phyloP scores from a whole-genome alignment of 2,329 filamentous ascomycete species.

The Penicillium oxalicum region DNA sequence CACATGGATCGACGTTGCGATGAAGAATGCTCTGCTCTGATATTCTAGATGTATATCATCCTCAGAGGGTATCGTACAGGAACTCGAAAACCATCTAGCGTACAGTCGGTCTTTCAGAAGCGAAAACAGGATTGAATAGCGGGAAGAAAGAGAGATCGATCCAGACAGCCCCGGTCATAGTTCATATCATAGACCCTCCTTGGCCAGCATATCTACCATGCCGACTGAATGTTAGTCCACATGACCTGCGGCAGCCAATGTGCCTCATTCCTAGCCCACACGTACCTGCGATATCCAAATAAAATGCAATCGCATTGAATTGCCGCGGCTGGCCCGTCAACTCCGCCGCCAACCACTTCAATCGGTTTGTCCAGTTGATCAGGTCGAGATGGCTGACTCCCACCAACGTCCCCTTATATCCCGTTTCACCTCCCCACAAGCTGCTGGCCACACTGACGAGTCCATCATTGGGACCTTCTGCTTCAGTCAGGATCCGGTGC shows the following conservation, averaged over 20 bases:
- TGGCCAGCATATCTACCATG: conserved; percentile 58
- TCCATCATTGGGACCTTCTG: conserved; percentile 58
- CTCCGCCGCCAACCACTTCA: conserved; percentile 54
- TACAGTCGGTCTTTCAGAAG: too few species aligned
- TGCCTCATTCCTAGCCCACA: not conserved
- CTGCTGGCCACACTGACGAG: conserved; percentile 56
- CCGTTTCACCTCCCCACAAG: conserved; percentile 50
- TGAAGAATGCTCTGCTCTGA: too few species aligned
- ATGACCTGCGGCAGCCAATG: too few species aligned
- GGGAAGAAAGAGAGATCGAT: too few species aligned
- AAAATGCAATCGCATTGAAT: conserved; percentile 61
- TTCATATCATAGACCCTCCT: conserved; percentile 49
- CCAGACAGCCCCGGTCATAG: too few species aligned
- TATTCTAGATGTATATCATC: too few species aligned
- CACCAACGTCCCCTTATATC: conserved; percentile 58
- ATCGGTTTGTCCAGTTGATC: conserved; percentile 61
- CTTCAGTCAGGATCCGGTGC: conserved; percentile 48
- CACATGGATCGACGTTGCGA: too few species aligned
- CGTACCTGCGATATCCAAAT: conserved; percentile 59
- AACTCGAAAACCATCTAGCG: too few species aligned
- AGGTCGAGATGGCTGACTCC: conserved; percentile 59
- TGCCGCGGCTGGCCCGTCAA: conserved; percentile 52
- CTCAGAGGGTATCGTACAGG: too few species aligned
- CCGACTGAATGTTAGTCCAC: not conserved
- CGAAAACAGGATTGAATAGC: too few species aligned